Conservation (phyloP, 202 grass and related monocot genomes). For the Musa balbisiana region DNA sequence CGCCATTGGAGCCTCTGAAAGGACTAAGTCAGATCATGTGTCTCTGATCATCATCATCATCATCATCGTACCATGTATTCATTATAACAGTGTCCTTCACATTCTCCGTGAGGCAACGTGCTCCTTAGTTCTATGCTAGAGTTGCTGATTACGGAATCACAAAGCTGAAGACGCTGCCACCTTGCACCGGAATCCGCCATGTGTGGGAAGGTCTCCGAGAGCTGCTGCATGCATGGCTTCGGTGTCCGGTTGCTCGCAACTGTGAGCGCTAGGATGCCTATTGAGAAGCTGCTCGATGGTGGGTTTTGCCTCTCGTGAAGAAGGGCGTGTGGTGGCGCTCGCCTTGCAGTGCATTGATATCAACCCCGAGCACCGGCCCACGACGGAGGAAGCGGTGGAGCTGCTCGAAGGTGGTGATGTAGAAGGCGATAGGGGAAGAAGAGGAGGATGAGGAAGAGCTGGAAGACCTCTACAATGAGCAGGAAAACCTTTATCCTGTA, state of each 20-base stretch:
- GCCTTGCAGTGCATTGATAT: slow-evolving; percentile 47
- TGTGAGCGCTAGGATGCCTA: slow-evolving; percentile 37
- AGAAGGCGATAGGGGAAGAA: not conserved
- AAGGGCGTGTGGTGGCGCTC: slow-evolving; percentile 38
- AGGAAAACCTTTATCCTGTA: not conserved
- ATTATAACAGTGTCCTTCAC: too few relatives aligned
- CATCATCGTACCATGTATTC: too few relatives aligned
- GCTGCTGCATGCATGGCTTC: slow-evolving; percentile 71
- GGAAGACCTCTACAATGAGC: not conserved
- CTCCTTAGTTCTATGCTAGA: slow-evolving; percentile 56
- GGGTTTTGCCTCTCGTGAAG: slow-evolving; percentile 43
- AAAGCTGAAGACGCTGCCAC: slow-evolving; percentile 69
- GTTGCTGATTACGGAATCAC: slow-evolving; percentile 77
- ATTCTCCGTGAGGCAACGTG: slow-evolving; percentile 46
- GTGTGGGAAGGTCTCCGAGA: slow-evolving; percentile 72
- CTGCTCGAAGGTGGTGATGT: slow-evolving; percentile 24
- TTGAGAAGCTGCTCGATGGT: slow-evolving; percentile 55
- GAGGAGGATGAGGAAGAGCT: not conserved
- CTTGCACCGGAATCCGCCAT: slow-evolving; percentile 74
- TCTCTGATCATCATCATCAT: too few relatives aligned
- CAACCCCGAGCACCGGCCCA: slow-evolving; percentile 29
- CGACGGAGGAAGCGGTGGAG: slow-evolving; percentile 48
- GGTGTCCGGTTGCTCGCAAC: slow-evolving; percentile 73
- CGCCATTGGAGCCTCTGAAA: slow-evolving; percentile 52
- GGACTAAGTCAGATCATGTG: not conserved